A percentile compares a stretch with the other conserved stretches of the same genome.
Evolutionary conservation across 2,329 filamentous ascomycete species (phyloP).

Genomic region (Fusarium xylarioides): DNA sequence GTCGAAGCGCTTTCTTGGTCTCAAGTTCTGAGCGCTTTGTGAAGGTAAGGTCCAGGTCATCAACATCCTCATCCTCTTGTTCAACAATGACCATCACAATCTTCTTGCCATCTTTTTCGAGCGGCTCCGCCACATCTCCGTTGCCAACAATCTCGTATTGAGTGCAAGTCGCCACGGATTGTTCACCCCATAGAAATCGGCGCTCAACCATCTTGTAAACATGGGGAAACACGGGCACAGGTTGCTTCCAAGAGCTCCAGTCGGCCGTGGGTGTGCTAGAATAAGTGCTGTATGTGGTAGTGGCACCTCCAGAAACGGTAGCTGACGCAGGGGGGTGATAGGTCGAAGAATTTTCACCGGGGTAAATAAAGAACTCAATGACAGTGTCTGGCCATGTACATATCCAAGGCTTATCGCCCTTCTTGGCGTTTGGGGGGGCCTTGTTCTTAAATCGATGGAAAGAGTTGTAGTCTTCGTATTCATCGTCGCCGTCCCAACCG

Average conservation of each 20-base stretch:
- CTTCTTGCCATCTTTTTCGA: slow-evolving; percentile 47
- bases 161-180: slow-evolving; percentile 54
- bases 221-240: slow-evolving; percentile 55
- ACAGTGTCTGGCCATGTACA: slow-evolving; percentile 66
- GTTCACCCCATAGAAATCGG: slow-evolving; percentile 49
- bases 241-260: slow-evolving; percentile 2
- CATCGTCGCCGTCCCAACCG: slow-evolving; percentile 31
- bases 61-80: slow-evolving; percentile 9
- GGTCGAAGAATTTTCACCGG: slow-evolving; percentile 54
- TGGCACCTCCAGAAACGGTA: background rate
- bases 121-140: slow-evolving; percentile 35
- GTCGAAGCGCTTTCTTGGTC: slow-evolving; percentile 16
- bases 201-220: slow-evolving; percentile 66
- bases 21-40: background rate
- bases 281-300: slow-evolving; percentile 19
- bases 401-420: slow-evolving; percentile 65
- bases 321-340: slow-evolving; percentile 10
- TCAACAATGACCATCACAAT: slow-evolving; percentile 58
- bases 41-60: background rate
- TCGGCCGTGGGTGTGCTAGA: background rate
- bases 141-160: slow-evolving; percentile 57
- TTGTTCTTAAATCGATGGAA: slow-evolving; percentile 33
- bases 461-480: slow-evolving; percentile 22
- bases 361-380: slow-evolving; percentile 67
- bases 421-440: slow-evolving; percentile 42